A percentile compares a stretch with the other conserved stretches of the same genome.
phyloP scores from a whole-genome alignment of 2,329 filamentous ascomycete species.

The Blastomyces parvus region DNA sequence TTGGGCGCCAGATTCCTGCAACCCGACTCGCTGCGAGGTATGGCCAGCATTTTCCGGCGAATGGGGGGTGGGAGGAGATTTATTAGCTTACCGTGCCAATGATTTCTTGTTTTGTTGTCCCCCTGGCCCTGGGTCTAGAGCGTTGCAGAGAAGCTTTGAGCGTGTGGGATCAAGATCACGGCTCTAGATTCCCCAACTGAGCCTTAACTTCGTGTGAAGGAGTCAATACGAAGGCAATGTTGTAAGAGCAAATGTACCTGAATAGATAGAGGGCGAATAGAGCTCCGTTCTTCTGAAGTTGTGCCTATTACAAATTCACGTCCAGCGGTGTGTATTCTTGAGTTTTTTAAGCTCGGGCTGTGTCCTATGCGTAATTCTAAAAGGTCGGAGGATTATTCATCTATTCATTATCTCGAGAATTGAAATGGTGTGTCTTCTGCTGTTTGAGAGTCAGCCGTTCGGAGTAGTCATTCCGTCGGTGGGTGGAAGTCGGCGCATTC shows the following conservation, averaged over 20 bases:
- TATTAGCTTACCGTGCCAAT: neutral
- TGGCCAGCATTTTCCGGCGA: neutral
- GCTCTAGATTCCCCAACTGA: neutral
- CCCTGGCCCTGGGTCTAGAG: neutral
- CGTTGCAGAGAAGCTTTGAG: neutral
- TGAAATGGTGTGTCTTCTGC: neutral
- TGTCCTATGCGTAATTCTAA: neutral
- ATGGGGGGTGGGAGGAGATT: conserved; percentile 1
- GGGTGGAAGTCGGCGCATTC: no score
- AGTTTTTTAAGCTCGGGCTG: neutral
- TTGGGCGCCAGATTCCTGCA: neutral
- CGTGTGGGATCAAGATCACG: neutral
- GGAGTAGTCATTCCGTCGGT: neutral
- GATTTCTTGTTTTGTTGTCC: neutral
- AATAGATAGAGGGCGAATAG: no score
- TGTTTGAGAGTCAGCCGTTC: neutral
- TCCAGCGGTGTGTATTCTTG: neutral
- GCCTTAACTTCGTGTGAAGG: neutral
- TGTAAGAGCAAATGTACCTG: neutral
- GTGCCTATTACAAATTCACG: neutral
- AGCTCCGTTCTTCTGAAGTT: neutral
- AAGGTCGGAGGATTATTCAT: neutral
- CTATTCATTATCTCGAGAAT: neutral
- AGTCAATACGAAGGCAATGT: neutral
- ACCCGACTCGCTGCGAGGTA: neutral